These are phyloP conservation scores for Gastrolobium bilobum DNA, from an alignment of 306 rosid species.

Conservation along the genomic window DNA sequence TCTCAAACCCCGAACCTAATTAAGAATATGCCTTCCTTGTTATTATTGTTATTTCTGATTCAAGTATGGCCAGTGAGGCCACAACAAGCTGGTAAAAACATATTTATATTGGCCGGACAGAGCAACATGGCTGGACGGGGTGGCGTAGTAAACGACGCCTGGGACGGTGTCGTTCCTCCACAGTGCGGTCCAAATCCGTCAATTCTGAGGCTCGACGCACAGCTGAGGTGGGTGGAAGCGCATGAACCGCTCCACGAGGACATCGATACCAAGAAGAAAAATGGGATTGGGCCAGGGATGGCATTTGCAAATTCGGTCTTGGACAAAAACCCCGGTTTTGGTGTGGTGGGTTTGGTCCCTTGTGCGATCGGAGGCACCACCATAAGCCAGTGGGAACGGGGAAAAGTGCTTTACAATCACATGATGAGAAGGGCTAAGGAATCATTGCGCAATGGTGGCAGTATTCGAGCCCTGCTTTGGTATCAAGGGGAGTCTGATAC, in stretches of 20 bases:
- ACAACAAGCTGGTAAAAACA: conserved; percentile 41
- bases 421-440: conserved; percentile 69
- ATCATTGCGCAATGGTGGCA: conserved; percentile 55
- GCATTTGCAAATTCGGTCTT: conserved; percentile 52
- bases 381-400: conserved; percentile 59
- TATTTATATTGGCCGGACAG: conserved; percentile 92
- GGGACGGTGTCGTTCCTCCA: conserved; percentile 79
- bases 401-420: conserved; percentile 59
- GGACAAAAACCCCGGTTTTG: conserved; percentile 24
- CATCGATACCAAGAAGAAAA: conserved; percentile 51
- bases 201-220: conserved; percentile 57
- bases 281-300: conserved; percentile 63
- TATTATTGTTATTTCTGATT: neutral
- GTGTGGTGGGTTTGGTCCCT: conserved; percentile 64
- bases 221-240: conserved; percentile 74
- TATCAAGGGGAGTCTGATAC: conserved; percentile 91
- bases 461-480: conserved; percentile 71
- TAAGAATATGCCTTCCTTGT: conserved; percentile 41
- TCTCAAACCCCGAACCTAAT: neutral
- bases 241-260: conserved; percentile 80
- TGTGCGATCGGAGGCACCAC: conserved; percentile 64
- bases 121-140: conserved; percentile 99
- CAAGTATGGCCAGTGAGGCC: conserved; percentile 27
- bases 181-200: conserved; percentile 57
- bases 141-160: conserved; percentile 60